A percentile compares a stretch with the other conserved stretches of the same genome.
Conservation (phyloP, 176 grass and related monocot species). For the Phoenix roebelenii region DNA sequence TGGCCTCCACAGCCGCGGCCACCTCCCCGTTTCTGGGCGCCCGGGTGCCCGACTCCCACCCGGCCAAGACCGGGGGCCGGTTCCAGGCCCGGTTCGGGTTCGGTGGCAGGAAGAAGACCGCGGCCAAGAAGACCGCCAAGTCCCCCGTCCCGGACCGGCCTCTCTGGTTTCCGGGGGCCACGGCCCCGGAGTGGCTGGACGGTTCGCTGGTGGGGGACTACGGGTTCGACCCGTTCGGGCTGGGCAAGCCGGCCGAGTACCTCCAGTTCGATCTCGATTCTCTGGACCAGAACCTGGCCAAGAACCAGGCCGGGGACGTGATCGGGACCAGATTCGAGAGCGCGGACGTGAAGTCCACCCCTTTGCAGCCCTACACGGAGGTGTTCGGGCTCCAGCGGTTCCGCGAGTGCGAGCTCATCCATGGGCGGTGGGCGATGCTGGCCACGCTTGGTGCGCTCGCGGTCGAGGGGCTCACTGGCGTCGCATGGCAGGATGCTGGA, state of each 20-base stretch:
- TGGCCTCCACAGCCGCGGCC: conserved; percentile 66
- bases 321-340: conserved; percentile 82
- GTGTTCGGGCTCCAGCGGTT: conserved; percentile 96
- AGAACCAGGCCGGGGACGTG: conserved; percentile 52
- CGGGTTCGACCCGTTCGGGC: conserved; percentile 87
- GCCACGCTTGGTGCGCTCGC: conserved; percentile 85
- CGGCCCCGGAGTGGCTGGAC: conserved; percentile 73
- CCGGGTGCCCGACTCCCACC: conserved; percentile 34
- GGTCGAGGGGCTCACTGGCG: conserved; percentile 94
- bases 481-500: conserved; percentile 99
- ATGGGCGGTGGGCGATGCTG: conserved; percentile 97
- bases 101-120: conserved; percentile 34
- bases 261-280: conserved; percentile 87
- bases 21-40: conserved; percentile 79
- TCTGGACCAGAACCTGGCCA: conserved; percentile 95
- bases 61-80: conserved; percentile 35
- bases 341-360: conserved; percentile 65
- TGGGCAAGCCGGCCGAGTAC: conserved; percentile 95
- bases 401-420: conserved; percentile 98
- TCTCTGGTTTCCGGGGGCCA: conserved; percentile 82
- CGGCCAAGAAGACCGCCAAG: conserved; percentile 36
- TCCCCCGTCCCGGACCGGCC: conserved; percentile 41
- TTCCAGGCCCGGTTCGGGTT: conserved; percentile 66
- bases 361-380: conserved; percentile 88
- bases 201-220: conserved; percentile 80